Base-by-base conservation (phyloP, 202 grass and related monocot genomes). In the Schoenoplectus triqueter region DNA sequence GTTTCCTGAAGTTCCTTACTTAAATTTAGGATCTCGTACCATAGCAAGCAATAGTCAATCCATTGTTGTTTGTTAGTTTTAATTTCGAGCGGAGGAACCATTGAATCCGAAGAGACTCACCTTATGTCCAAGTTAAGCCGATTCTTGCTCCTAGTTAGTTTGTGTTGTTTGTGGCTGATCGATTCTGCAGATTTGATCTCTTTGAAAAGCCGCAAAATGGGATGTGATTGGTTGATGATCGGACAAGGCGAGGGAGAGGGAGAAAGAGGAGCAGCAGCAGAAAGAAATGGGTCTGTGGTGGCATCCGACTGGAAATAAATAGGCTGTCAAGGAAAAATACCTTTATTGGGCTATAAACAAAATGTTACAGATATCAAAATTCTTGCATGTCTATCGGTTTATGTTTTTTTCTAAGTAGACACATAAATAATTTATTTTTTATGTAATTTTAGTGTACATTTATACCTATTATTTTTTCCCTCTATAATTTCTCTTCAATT, bases 141-240 rank as follows among this genome's bases (percentile, higher is more conserved):
- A 67, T 41, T 67, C 0, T 11, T 14, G 65, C 65, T 67, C 39
- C 64, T 66, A 39, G 21, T 66, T 66, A 10, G 22, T 14, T 6
- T 11, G 63, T 39, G 31, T 31, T 40, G 64, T 67, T 67, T 14
- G 65, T 5, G 10, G 41, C 10, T 41, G 31, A 67, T 8, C 41
- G 65, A 41, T 67, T 67, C 7, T 40, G 31, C 19, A 8, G 64
- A 41, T 39, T 41, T 10, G 31, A 67, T 67, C 31, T 42, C 22
- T 41, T 67, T 0, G 10, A 67, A 10, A 40, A 67, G 65, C 65
- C 65, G 65, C 65, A 67, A 41, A 67, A 4, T n/a, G 57, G 57
- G 57, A 60, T 60, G 45, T 47, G 65, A 66, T 66, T 66, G 64
- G 64, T 66, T 66, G 64, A 66, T 41, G 39, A 15, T 67, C 65